phyloP scores from a whole-genome alignment of 108 stramenopile species.

The Fistulifera solaris region DNA sequence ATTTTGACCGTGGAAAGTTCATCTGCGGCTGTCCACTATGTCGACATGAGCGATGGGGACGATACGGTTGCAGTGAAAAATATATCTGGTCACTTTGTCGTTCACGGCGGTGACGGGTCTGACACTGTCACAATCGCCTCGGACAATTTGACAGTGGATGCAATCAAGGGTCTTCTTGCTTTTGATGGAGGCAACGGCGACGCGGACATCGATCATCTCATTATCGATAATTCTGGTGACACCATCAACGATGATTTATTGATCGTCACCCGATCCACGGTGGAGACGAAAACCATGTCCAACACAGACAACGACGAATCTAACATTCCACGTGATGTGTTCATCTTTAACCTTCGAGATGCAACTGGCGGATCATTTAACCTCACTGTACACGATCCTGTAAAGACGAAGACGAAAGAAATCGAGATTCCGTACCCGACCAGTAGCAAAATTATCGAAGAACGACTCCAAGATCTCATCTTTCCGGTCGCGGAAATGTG shows the following conservation, averaged over 20 bases:
- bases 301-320: background rate
- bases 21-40: slow-evolving; percentile 18
- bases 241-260: slow-evolving; percentile 10
- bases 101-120: slow-evolving; percentile 18
- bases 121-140: slow-evolving; percentile 24
- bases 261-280: slow-evolving; percentile 17
- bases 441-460: slow-evolving; percentile 8
- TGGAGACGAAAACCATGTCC: slow-evolving; percentile 24
- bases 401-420: background rate
- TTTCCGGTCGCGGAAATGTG: slow-evolving; percentile 1
- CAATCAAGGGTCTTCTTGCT: slow-evolving; percentile 17
- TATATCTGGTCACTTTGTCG: slow-evolving; percentile 24
- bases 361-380: slow-evolving; percentile 13
- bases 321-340: background rate
- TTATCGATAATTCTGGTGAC: slow-evolving; percentile 18
- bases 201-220: slow-evolving; percentile 8
- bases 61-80: slow-evolving; percentile 12
- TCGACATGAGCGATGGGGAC: slow-evolving; percentile 19
- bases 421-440: slow-evolving; percentile 6
- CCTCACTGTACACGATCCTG: slow-evolving; percentile 11
- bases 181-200: slow-evolving; percentile 23
- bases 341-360: slow-evolving; percentile 16
- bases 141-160: slow-evolving; percentile 16
- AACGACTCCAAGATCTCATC: background rate
- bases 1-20: slow-evolving; percentile 16